phyloP scores from a whole-genome alignment of 306 rosid genomes.

The Cercis canadensis region DNA sequence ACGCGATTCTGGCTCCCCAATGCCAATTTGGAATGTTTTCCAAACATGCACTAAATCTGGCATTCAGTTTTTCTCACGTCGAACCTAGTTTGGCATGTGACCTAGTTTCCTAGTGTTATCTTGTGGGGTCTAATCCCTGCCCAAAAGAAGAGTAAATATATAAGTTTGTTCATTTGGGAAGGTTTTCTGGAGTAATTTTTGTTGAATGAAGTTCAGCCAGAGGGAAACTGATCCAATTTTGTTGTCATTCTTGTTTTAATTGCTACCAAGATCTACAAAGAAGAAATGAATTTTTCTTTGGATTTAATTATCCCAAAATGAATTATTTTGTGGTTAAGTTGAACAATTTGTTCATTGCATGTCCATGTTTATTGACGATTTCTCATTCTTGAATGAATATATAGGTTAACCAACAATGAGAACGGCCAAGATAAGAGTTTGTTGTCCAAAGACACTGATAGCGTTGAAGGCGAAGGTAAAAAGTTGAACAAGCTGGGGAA shows the following conservation, averaged over 20 bases:
- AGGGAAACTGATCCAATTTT: not conserved
- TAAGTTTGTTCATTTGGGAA: not conserved
- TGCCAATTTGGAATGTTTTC: too few relatives aligned
- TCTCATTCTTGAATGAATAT: slow-evolving; percentile 20
- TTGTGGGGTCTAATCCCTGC: not conserved
- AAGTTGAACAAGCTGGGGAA: slow-evolving; percentile 66
- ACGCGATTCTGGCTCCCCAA: too few relatives aligned
- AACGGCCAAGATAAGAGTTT: slow-evolving; percentile 63
- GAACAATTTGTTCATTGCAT: slow-evolving; percentile 14
- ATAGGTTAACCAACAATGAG: slow-evolving; percentile 66
- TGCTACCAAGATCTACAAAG: not conserved
- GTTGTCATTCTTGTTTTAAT: slow-evolving; percentile 12
- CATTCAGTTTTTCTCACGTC: not conserved
- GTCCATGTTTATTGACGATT: slow-evolving; percentile 9
- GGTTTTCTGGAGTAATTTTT: not conserved
- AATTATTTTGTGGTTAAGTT: slow-evolving; percentile 4
- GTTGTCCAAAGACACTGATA: slow-evolving; percentile 59
- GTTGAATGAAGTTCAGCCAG: not conserved
- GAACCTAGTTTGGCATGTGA: not conserved
- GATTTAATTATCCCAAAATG: not conserved
- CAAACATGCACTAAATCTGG: not conserved
- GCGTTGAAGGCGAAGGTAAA: slow-evolving; percentile 68
- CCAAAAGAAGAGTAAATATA: slow-evolving; percentile 7
- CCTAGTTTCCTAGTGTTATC: not conserved
- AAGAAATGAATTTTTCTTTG: not conserved